A percentile compares a stretch with the other conserved stretches of the same genome.
phyloP scores from a whole-genome alignment of 495 filamentous ascomycete genomes.

The Echria macrotheca region DNA sequence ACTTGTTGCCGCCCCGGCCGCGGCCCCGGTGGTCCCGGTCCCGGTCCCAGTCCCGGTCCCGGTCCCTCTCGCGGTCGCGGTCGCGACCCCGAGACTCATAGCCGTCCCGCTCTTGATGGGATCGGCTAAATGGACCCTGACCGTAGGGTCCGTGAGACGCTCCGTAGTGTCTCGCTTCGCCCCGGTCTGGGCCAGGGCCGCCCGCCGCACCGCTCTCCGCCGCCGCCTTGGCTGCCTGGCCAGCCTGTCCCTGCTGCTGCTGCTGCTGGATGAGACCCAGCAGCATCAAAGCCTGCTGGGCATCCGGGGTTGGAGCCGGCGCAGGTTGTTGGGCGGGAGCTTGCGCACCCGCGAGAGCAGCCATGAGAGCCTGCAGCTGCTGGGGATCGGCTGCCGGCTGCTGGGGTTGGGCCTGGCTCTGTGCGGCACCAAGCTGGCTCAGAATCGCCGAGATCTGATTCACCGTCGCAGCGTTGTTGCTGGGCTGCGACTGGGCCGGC shows the following conservation, averaged over 20 bases:
- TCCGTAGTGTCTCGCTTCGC: not conserved
- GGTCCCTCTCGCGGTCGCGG: conserved; percentile 11
- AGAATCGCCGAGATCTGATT: conserved; percentile 23
- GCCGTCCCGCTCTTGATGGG: conserved; percentile 17
- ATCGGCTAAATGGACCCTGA: conserved; percentile 1
- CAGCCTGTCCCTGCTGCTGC: too few species aligned
- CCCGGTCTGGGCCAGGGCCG: not conserved
- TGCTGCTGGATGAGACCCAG: conserved; percentile 12
- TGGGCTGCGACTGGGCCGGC: conserved; percentile 3
- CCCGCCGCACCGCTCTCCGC: too few species aligned
- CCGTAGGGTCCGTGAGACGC: too few species aligned
- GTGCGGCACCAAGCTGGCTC: conserved; percentile 13
- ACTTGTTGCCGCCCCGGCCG: conserved; percentile 7
- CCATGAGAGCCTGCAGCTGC: conserved; percentile 21
- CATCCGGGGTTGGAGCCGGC: conserved; percentile 2
- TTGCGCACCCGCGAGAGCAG: conserved; percentile 14
- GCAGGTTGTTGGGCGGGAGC: conserved; percentile 6
- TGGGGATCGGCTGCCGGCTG: conserved; percentile 2
- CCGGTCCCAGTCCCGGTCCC: conserved; percentile 14
- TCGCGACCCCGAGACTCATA: conserved; percentile 12
- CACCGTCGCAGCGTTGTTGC: conserved; percentile 15
- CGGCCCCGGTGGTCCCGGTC: conserved; percentile 20
- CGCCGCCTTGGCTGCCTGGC: not conserved
- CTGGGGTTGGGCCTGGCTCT: conserved; percentile 11
- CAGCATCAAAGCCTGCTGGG: not conserved